A percentile compares a stretch with the other conserved stretches of the same genome.
These are phyloP conservation scores for Dictyostelium intermedium DNA, from an alignment of 78 protist genomes.

Conservation along the genomic window DNA sequence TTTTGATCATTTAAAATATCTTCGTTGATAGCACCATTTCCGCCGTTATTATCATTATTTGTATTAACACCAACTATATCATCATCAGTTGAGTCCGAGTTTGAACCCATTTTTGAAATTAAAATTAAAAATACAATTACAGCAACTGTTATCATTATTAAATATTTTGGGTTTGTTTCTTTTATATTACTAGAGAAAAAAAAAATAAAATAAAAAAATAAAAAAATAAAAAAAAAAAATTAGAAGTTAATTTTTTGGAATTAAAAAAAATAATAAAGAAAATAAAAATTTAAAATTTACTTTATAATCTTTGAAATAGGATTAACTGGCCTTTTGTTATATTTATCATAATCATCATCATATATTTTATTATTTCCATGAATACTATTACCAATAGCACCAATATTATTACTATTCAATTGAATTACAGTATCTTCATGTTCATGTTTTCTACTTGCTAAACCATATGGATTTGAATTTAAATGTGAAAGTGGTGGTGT, in stretches of 20 bases:
- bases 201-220: background rate
- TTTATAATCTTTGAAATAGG: background rate
- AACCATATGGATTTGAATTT: conserved; percentile 47
- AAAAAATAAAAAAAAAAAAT: background rate
- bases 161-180: background rate
- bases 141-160: background rate
- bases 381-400: background rate
- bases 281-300: background rate
- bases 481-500: conserved; percentile 70
- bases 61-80: background rate
- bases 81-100: background rate
- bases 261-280: background rate
- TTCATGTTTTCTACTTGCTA: conserved; percentile 51
- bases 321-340: conserved; percentile 5
- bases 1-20: background rate
- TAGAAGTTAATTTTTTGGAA: background rate
- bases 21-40: background rate
- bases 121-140: background rate
- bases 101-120: background rate
- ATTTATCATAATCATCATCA: conserved; percentile 34
- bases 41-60: background rate
- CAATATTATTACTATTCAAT: background rate
- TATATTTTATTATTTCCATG: background rate
- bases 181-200: background rate
- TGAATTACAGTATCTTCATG: conserved; percentile 31